A percentile compares a stretch with the other conserved stretches of the same genome.
phyloP scores from a whole-genome alignment of 345 rosid species.

The Heritiera fomes region DNA sequence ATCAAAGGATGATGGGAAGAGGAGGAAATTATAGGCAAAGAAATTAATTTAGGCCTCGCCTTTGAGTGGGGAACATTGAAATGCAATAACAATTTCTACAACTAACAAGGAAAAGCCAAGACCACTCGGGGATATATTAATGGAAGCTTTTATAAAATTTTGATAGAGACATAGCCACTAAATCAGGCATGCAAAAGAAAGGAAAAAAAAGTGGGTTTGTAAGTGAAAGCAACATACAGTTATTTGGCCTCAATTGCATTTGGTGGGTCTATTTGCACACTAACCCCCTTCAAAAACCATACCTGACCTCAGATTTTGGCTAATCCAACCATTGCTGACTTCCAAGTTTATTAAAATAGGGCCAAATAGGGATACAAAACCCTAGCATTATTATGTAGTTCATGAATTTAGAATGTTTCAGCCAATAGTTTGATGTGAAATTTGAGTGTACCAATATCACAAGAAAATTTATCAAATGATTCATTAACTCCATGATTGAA shows the following conservation, averaged over 20 bases:
- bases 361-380: no score
- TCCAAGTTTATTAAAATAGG: background rate
- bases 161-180: constrained; percentile 32
- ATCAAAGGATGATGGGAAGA: background rate
- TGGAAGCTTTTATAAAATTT: constrained; percentile 27
- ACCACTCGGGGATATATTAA: constrained; percentile 21
- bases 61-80: constrained; percentile 37
- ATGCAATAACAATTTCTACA: constrained; percentile 22
- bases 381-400: background rate
- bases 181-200: constrained; percentile 10
- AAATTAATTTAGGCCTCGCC: constrained; percentile 18
- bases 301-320: constrained; percentile 17
- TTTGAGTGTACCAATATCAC: constrained; percentile 12
- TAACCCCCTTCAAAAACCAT: background rate
- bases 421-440: constrained; percentile 28
- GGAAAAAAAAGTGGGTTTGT: constrained; percentile 8
- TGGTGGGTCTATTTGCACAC: constrained; percentile 22
- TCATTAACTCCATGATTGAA: constrained; percentile 21
- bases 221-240: background rate
- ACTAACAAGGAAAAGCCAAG: constrained; percentile 30
- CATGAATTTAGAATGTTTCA: constrained; percentile 13
- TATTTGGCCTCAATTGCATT: background rate
- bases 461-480: background rate
- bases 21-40: background rate
- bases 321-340: background rate